phyloP scores from a whole-genome alignment of 202 grass and related monocot species.

The Miscanthus sacchariflorus region DNA sequence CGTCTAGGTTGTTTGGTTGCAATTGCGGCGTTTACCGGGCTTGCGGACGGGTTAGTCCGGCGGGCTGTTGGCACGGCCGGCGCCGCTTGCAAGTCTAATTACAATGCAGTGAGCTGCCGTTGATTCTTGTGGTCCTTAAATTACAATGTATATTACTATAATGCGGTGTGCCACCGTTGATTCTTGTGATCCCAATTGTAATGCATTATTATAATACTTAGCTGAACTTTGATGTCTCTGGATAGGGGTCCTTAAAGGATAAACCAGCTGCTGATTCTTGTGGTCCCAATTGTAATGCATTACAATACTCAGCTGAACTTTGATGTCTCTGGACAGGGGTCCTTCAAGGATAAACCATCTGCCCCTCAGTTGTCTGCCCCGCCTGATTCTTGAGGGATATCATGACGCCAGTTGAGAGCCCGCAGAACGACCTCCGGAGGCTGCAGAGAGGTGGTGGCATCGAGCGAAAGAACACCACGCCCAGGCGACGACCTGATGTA shows the following conservation, averaged over 20 bases:
- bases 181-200: not conserved
- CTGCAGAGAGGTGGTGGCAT: not conserved
- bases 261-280: not conserved
- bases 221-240: not conserved
- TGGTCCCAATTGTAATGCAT: not conserved
- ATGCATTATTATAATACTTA: not conserved
- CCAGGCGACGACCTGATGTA: not conserved
- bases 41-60: too few relatives aligned
- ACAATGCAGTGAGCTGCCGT: too few relatives aligned
- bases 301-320: not conserved
- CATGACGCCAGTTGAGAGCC: slow-evolving; percentile 14
- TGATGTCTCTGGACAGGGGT: not conserved
- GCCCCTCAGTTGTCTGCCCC: not conserved
- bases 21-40: too few relatives aligned
- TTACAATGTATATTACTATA: too few relatives aligned
- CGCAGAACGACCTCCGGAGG: not conserved
- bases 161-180: not conserved
- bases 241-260: not conserved
- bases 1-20: too few relatives aligned
- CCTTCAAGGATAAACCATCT: not conserved
- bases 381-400: slow-evolving; percentile 6
- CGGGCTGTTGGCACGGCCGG: too few relatives aligned
- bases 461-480: not conserved
- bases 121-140: too few relatives aligned
- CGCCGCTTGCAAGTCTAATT: too few relatives aligned